A percentile compares a stretch with the other conserved stretches of the same genome.
These are phyloP conservation scores for Paramecium octaurelia DNA, from an alignment of 73 alveolate genomes.

Conservation along the genomic window DNA sequence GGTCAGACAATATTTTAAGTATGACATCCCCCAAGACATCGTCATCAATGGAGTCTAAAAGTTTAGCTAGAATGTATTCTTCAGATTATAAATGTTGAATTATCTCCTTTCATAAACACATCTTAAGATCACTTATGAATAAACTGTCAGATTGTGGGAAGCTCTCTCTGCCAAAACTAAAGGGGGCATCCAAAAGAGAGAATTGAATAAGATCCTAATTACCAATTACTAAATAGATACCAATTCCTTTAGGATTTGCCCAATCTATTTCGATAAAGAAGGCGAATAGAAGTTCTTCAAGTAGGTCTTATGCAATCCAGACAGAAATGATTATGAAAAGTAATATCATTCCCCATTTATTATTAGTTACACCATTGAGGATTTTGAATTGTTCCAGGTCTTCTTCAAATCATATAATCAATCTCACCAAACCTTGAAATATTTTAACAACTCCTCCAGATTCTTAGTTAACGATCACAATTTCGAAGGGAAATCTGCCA, in stretches of 20 bases:
- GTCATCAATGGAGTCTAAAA: background rate
- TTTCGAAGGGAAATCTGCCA: conserved; percentile 8
- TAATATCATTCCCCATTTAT: background rate
- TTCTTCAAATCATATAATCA: background rate
- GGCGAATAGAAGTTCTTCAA: background rate
- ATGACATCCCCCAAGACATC: background rate
- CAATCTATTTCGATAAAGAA: background rate
- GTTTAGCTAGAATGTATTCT: background rate
- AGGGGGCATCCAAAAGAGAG: conserved; percentile 15
- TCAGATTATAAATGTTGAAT: conserved; percentile 32
- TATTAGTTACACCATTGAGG: conserved; percentile 14
- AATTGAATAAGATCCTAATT: background rate
- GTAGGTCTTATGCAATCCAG: background rate
- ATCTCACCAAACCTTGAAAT: background rate
- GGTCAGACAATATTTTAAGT: background rate
- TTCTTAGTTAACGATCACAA: background rate
- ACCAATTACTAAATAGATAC: background rate
- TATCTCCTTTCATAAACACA: background rate
- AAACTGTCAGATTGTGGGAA: conserved; percentile 18
- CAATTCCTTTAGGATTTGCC: background rate
- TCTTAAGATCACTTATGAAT: conserved; percentile 16
- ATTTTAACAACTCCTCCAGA: background rate
- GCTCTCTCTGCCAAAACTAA: conserved; percentile 6
- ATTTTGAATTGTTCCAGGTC: conserved; percentile 2
- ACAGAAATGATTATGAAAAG: conserved; percentile 1